Base-by-base conservation (phyloP, 164 flowering plant species). In the Annona cherimola region DNA sequence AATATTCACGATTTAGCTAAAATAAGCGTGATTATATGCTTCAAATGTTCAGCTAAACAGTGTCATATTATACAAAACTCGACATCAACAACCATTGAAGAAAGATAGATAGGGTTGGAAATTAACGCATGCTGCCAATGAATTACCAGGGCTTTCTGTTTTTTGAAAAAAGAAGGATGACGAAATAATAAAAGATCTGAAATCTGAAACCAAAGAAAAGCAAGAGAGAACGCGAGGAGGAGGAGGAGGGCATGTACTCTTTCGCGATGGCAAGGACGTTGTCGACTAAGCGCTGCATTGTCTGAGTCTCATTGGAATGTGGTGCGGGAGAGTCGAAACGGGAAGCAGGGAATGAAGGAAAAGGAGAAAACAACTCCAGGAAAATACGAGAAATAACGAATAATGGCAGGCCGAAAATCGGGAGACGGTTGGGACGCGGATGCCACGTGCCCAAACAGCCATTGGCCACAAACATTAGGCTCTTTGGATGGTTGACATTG, bases 211-310 rank as follows among this genome's bases (percentile, higher is more conserved):
- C 9, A 16, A 50, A 45, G 50, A 45, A 50, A 16, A 50, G 18
- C 35, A 26, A 54, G 57, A 14, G 19, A 8, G 43, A 42, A 5
- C 42, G 40, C 16, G 16, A 71, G 63, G 65, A 43, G 18, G 16
- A 60, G 19, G 54, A 35, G 66, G 65, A 40, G 42, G 40, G 8
- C 57, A 39, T 92, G 82, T 26, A 92, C 98, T 94, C 98, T 83
- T 94, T 94, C 55, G 91, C 80, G 65, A 94, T 85, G 40, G 98
- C 97, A 65, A 94, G 88, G 73, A 75, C 88, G 75, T 80, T 71
- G 83, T 94, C 98, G 60, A 92, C 98, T 69, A 85, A 20, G 69
- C 96, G 69, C 45, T 64, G 67, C 67, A 64, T 35, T 44, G 41
- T 64, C 44, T 26, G 67, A 19, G 12, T 43, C 67, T 39, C 42